phyloP scores from a whole-genome alignment of 2,329 filamentous ascomycete species.

The Penicillium sp. region DNA sequence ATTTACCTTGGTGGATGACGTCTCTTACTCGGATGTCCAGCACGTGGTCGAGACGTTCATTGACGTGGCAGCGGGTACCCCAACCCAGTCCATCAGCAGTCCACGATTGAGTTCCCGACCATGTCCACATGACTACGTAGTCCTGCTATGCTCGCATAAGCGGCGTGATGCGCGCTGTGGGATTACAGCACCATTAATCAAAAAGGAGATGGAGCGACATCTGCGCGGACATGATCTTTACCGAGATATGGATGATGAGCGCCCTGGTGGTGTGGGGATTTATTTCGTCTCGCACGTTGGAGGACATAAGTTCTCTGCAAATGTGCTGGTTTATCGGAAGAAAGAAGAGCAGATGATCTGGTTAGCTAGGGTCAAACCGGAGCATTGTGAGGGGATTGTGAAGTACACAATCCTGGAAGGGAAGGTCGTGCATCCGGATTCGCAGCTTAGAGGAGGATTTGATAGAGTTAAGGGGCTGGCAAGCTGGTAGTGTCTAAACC shows the following conservation, averaged over 20 bases:
- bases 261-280: constrained; percentile 81
- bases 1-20: not conserved
- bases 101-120: not conserved
- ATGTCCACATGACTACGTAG: constrained; percentile 59
- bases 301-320: constrained; percentile 90
- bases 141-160: constrained; percentile 85
- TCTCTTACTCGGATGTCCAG: not conserved
- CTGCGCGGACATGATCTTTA: constrained; percentile 76
- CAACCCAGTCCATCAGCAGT: not conserved
- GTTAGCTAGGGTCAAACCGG: constrained; percentile 77
- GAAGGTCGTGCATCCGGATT: constrained; percentile 82
- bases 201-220: constrained; percentile 78
- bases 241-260: constrained; percentile 76
- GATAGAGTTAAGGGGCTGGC: constrained; percentile 70
- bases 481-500: constrained; percentile 50
- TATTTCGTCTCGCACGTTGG: constrained; percentile 93
- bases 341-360: constrained; percentile 61
- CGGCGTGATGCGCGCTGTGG: constrained; percentile 89
- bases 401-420: constrained; percentile 82
- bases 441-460: constrained; percentile 81
- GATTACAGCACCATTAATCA: constrained; percentile 78
- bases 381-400: constrained; percentile 86
- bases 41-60: not conserved
- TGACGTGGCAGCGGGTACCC: not conserved
- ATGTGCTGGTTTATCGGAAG: constrained; percentile 79